A percentile compares a stretch with the other conserved stretches of the same genome.
These are phyloP conservation scores for Sporothrix inflata DNA, from an alignment of 2,329 filamentous ascomycete genomes.

Conservation along the genomic window DNA sequence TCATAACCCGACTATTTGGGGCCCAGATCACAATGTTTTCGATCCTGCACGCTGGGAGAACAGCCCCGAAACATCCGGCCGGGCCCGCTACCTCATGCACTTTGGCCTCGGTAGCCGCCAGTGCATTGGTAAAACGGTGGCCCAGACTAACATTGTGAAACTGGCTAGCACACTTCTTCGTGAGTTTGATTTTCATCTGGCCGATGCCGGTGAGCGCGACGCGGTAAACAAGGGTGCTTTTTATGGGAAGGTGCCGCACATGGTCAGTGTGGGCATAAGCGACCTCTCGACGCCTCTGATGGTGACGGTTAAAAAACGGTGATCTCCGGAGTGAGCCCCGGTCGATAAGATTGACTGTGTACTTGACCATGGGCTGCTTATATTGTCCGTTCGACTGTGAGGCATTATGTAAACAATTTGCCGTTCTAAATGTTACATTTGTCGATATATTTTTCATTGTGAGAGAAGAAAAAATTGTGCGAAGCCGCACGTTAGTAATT, in stretches of 20 bases:
- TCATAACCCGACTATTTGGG: conserved; percentile 42
- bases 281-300: conserved; percentile 31
- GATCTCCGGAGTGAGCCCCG: too few species aligned
- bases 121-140: conserved; percentile 44
- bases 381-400: too few species aligned
- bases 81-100: conserved; percentile 40
- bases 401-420: too few species aligned
- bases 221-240: conserved; percentile 25
- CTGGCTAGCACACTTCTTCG: conserved; percentile 39
- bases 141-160: conserved; percentile 43
- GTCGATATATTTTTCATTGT: too few species aligned
- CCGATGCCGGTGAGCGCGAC: conserved; percentile 33
- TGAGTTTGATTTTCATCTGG: conserved; percentile 41
- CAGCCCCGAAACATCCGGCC: conserved; percentile 28
- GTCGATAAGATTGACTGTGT: too few species aligned
- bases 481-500: too few species aligned
- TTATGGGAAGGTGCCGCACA: conserved; percentile 29
- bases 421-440: too few species aligned
- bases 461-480: too few species aligned
- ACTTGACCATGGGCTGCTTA: too few species aligned
- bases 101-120: conserved; percentile 42
- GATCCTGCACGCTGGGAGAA: conserved; percentile 39
- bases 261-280: conserved; percentile 34
- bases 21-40: conserved; percentile 40
- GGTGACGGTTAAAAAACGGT: conserved; percentile 16